Percentiles rank a stretch among this genome's conserved stretches.
Evolutionary conservation across 2,329 filamentous ascomycete species (phyloP).

Genomic region (Epichloe amarillans): DNA sequence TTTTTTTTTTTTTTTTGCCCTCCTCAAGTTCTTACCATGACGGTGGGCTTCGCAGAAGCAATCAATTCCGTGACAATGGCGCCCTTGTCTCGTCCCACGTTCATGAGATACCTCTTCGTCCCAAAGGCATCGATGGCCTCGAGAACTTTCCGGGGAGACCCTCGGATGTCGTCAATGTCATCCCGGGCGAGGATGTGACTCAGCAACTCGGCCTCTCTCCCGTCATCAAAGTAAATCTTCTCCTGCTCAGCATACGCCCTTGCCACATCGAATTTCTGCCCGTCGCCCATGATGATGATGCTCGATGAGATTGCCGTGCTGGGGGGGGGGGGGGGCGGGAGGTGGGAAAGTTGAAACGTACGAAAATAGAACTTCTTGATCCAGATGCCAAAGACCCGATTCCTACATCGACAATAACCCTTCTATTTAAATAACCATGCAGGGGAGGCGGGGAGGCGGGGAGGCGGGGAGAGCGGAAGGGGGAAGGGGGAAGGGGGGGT

Average conservation of each 20-base stretch:
- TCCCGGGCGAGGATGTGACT: constrained; percentile 53
- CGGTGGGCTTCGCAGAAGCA: constrained; percentile 47
- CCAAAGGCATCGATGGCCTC: constrained; percentile 55
- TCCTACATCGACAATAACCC: too few relatives aligned
- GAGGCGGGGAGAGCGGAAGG: too few relatives aligned
- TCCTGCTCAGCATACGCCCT: constrained; percentile 29
- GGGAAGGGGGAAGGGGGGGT: too few relatives aligned
- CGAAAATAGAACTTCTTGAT: too few relatives aligned
- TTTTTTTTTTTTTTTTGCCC: too few relatives aligned
- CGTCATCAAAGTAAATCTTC: constrained; percentile 47
- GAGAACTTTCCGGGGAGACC: constrained; percentile 50
- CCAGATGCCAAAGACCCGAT: too few relatives aligned
- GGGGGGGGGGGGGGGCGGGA: too few relatives aligned
- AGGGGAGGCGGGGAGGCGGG: too few relatives aligned
- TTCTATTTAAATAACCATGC: too few relatives aligned
- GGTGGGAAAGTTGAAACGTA: too few relatives aligned
- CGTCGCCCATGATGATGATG: not conserved
- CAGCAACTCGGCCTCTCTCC: constrained; percentile 60
- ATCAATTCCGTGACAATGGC: constrained; percentile 58
- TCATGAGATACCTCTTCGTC: constrained; percentile 51
- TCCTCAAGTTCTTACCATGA: constrained; percentile 32
- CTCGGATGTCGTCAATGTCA: constrained; percentile 48
- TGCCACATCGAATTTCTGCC: constrained; percentile 19
- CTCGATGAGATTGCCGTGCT: too few relatives aligned
- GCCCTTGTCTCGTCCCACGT: constrained; percentile 64